Conservation (phyloP, 2,329 filamentous ascomycete species). For the Fusarium praegraminearum region DNA sequence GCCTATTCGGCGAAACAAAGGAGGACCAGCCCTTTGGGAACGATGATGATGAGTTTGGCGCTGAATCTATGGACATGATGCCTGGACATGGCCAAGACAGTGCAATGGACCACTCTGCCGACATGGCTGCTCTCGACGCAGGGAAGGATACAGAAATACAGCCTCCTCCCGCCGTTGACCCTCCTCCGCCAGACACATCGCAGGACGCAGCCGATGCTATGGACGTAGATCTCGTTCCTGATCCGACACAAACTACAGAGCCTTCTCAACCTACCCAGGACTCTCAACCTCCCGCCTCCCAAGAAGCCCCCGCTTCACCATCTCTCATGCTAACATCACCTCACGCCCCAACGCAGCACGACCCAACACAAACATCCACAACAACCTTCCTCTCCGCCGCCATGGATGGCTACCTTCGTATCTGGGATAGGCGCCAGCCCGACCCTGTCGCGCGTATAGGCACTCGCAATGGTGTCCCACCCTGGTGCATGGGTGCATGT, state of each 20-base stretch:
- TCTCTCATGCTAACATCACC: conserved; percentile 53
- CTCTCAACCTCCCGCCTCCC: conserved; percentile 15
- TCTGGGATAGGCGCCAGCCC: conserved; percentile 88
- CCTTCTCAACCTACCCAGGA: conserved; percentile 21
- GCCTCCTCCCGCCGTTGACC: conserved; percentile 41
- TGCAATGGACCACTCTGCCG: conserved; percentile 57
- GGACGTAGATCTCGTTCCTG: conserved; percentile 47
- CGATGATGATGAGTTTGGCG: conserved; percentile 86
- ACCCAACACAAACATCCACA: conserved; percentile 72
- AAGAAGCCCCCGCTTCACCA: conserved; percentile 41
- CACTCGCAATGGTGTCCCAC: conserved; percentile 80
- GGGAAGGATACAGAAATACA: conserved; percentile 47
- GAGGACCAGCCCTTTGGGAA: conserved; percentile 75
- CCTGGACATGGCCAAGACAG: conserved; percentile 56
- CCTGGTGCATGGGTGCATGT: conserved; percentile 97
- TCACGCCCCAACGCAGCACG: conserved; percentile 57
- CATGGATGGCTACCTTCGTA: conserved; percentile 87
- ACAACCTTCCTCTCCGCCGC: conserved; percentile 89
- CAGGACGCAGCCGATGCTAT: conserved; percentile 44
- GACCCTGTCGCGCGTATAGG: conserved; percentile 83
- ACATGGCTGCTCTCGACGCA: conserved; percentile 55
- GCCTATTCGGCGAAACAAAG: conserved; percentile 84
- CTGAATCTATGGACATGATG: conserved; percentile 72
- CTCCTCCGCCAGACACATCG: conserved; percentile 18
- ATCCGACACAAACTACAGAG: conserved; percentile 25